Base-by-base conservation (phyloP, 225 moss, liverwort and hornwort genomes). In the Asterella californica region DNA sequence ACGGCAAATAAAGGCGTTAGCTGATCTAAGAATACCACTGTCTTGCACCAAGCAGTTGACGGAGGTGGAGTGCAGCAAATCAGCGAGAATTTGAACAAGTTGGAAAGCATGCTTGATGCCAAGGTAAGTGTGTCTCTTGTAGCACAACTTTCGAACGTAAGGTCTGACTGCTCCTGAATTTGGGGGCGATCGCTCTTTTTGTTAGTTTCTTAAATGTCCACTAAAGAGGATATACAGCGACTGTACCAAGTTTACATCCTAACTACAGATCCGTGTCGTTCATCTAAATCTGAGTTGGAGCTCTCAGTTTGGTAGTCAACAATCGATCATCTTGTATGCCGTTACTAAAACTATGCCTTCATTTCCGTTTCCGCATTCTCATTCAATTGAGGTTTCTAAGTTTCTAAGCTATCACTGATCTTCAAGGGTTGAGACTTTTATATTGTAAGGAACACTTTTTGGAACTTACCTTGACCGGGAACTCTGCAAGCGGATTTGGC, bases 81-180 rank as follows among this genome's bases (percentile, higher is more conserved):
- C 60, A 83, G 74, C 66, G 10, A 47, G 32, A 61, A 85, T 45
- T 77, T 89, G 54, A 67, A 83, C n/a, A 81, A 83, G 38, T 71
- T 99, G 78, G 97, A 99, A 86, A 83, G 81, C 46, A 84, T 93
- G 93, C 87, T 99, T 60, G 87, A 95, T 84, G 84, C 97, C 12
- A 92, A 88, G 94, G 96, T 94, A 78, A 70, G 61, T 2, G 59
- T 77, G 33, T 36, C 5, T 59, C 5, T 52, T 61, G 6, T 61
- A 27, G 10, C 61, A 25, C 27, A n/a, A 61, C 12, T 52, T 27
- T 27, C 61, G n/a, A 61, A 27, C 22, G 19, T 5, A 61, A 27
- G 5, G 61, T 5, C 2, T 17, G 11, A 19, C 47, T 25, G 25
- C 5, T 27, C 24, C 10, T 42, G n/a, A n/a, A 5, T 47, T 27